phyloP scores from a whole-genome alignment of 352 stramenopile species.

The Globisporangium camurandrum region DNA sequence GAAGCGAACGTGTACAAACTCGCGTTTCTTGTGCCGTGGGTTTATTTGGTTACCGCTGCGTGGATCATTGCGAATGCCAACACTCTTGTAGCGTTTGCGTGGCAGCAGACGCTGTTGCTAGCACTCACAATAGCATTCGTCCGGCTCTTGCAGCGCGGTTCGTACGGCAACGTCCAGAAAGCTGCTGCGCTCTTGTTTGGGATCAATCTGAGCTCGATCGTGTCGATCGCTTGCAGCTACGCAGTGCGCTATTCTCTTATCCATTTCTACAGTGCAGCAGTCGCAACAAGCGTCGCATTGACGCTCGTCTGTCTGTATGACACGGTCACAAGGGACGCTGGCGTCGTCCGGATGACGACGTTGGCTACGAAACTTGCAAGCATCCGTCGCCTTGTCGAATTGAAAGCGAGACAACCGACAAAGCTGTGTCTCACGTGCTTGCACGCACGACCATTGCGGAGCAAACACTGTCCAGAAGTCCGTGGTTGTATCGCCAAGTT shows the following conservation, averaged over 20 bases:
- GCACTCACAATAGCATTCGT: conserved; percentile 25
- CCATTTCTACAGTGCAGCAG: no score
- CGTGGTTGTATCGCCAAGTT: conserved; percentile 78
- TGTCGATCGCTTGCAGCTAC: conserved; percentile 47
- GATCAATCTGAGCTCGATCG: conserved; percentile 66
- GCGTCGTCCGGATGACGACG: conserved; percentile 53
- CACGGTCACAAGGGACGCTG: conserved; percentile 42
- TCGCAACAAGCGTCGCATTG: conserved; percentile 21
- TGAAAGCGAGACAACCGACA: conserved; percentile 58
- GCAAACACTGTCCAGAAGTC: conserved; percentile 73
- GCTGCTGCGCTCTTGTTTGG: conserved; percentile 64
- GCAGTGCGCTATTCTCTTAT: no score
- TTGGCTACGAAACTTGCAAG: conserved; percentile 66
- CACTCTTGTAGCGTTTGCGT: conserved; percentile 19
- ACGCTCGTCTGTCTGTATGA: conserved; percentile 51
- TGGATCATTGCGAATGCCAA: conserved; percentile 34
- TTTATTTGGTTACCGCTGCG: conserved; percentile 35
- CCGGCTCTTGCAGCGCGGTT: conserved; percentile 47
- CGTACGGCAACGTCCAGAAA: conserved; percentile 73
- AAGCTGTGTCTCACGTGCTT: conserved; percentile 78
- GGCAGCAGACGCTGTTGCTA: conserved; percentile 29
- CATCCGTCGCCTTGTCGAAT: conserved; percentile 61
- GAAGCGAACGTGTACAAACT: conserved; percentile 66
- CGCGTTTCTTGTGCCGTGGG: conserved; percentile 67
- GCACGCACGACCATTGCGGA: conserved; percentile 62